phyloP scores from a whole-genome alignment of 2,329 filamentous ascomycete genomes.

The Calonectria hawksworthii region DNA sequence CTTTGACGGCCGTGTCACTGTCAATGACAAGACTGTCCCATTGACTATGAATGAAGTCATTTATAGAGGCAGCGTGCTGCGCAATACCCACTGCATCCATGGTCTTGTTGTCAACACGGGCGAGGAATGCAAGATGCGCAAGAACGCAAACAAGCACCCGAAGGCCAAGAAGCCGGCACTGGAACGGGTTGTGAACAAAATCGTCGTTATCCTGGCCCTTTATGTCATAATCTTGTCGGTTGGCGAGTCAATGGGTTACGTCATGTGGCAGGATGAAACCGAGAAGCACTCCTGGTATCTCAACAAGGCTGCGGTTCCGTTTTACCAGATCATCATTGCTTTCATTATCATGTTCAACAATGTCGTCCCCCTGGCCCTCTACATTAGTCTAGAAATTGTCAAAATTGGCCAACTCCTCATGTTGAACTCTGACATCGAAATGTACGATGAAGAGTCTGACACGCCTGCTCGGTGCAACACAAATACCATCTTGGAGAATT shows the following conservation, averaged over 20 bases:
- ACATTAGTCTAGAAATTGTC: constrained; percentile 90
- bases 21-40: constrained; percentile 72
- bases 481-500: constrained; percentile 94
- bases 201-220: constrained; percentile 84
- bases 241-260: constrained; percentile 86
- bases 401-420: constrained; percentile 85
- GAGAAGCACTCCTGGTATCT: constrained; percentile 85
- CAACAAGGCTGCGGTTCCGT: constrained; percentile 76
- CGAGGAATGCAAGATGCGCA: constrained; percentile 92
- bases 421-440: constrained; percentile 84
- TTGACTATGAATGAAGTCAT: constrained; percentile 86
- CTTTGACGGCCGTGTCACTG: constrained; percentile 78
- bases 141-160: constrained; percentile 92
- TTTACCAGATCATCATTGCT: constrained; percentile 86
- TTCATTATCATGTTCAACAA: constrained; percentile 99
- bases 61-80: constrained; percentile 86
- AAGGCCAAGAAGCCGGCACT: constrained; percentile 86
- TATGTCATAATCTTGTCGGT: constrained; percentile 85
- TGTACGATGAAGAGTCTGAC: constrained; percentile 89
- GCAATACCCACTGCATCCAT: constrained; percentile 81
- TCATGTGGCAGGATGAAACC: constrained; percentile 78
- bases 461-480: constrained; percentile 92
- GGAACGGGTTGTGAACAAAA: constrained; percentile 82
- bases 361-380: constrained; percentile 90
- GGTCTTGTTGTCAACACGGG: constrained; percentile 91